Base-by-base conservation (phyloP, 1,284 basidiomycete species). In the Melampsora medusae region DNA sequence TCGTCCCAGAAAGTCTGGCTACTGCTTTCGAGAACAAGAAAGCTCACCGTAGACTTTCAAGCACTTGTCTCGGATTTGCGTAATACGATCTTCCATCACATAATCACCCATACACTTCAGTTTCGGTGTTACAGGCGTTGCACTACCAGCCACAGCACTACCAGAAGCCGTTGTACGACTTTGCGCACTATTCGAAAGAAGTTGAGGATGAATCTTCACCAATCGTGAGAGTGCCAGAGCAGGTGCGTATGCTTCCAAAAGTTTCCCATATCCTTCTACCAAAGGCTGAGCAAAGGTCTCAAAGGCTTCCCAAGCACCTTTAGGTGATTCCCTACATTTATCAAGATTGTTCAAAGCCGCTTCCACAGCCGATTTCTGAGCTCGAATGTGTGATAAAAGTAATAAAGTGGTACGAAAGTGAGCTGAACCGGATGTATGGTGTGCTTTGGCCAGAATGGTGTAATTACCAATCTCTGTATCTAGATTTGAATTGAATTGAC, bases 51-150 rank as follows among this genome's bases (percentile, higher is more conserved):
- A 89, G 38, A 89, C 88, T 77, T 87, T 87, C n/a, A 85, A 82
- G 81, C 92, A 92, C 4, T 87, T 88, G 33, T 90, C 89, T 0
- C 88, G 88, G 0, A 92, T 91, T 79, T 92, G 87, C 77, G 87
- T 86, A 90, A 93, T 92, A 84, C 89, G 91, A 69, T 85, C 87
- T 78, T 85, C 86, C 38, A 88, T 89, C 25, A 93, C 91, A 82
- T 92, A 93, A 81, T 91, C 90, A 7, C 89, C 90, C 70, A 92
- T 82, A n/a, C 88, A 89, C 66, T 91, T 85, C 7, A 86, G 86
- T 69, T 85, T 87, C 67, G 67, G n/a, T 14, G 49, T 22, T 5
- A 33, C 56, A 25, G 50, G 14, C 12, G 65, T 28, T 19, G 25
- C 31, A 28, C 61, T 66, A 50, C 31, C 17, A 49, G 28, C 28